Evolutionary conservation across 257 asterid genomes (phyloP), one percentile per base, ranked within the genome.

Genomic region (Eustoma russellianum): DNA sequence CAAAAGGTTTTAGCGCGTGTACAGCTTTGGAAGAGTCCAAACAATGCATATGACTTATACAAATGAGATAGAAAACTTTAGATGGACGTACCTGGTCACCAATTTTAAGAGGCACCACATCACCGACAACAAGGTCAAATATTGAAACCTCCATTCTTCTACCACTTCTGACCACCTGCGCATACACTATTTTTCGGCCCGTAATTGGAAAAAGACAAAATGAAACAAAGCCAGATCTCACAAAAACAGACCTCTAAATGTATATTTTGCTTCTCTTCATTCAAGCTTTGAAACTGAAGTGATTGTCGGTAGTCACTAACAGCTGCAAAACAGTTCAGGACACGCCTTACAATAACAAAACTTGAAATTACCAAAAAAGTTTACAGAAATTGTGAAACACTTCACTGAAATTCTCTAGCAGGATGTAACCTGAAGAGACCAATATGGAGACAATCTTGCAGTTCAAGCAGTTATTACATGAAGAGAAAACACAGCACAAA

Each of bases 181-280:
- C 43, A 63, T 14, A 3, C 12, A 48, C 34, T 50, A 30, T 24
- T 24, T 24, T 17, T 38, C 58, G 6, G 17, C 34, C 17, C 7
- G 56, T 51, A 59, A 44, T 33, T 47, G 18, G 19, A 2, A n/a
- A n/a, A n/a, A 24, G 30, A 24, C 3, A 38, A 5, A 41, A 41
- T 13, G 24, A 47, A 15, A 30, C 44, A 28, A 41, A 41, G 24
- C 18, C 44, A 67, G 60, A 52, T 24, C 30, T 24, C 60, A 43
- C 43, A 7, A 53, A 51, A 9, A 41, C 80, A 50, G 45, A 87
- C 98, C 98, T 91, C 96, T 77, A 87, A 74, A 52, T 86, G 98
- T 65, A 91, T 91, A 73, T 91, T 91, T 54, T 84, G 94, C 83
- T 91, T 91, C 76, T 87, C 98, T 73, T 87, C 98, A 61, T 87